Evolutionary conservation across 2,329 filamentous ascomycete genomes (phyloP), one percentile per base, ranked within the genome.

Genomic region (Biscogniauxia marginata): DNA sequence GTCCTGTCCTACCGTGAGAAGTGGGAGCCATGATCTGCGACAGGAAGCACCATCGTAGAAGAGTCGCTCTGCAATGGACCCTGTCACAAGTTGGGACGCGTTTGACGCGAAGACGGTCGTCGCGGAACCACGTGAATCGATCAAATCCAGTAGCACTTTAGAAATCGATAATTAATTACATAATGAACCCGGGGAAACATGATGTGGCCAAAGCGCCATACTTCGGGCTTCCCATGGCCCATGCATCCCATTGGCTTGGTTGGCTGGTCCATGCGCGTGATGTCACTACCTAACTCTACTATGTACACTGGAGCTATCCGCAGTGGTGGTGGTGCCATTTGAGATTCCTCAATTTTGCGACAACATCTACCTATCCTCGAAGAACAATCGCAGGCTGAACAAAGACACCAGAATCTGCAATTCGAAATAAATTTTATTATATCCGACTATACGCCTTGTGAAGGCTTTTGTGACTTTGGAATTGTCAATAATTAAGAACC

Each of bases 1-100:
- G 59, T 8, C 59, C 62, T 22, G 39, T 53, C 59, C 65, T 66
- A 55, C 69, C 69, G 57, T 71, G 65, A 24, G 69, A 70, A 34
- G 68, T 67, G 8, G 69, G 69, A 51, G 68, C 65, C 70, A 71
- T 71, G 22, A 16, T 50, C 30, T 50, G 22, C 49, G 49, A 30
- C 16, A 30, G 13, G 25, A 30, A 30, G 25, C 25, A 30, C 13
- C 25, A 30, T 30, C 13, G 13, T 30, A 30, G 25, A 11, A 39
- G 13, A 9, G 9, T 39, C n/a, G 11, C 43, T 5, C 16, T 21
- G 3, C 11, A 46, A 5, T 39, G 30, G 24, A 25, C 19, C 16
- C 20, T 46, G 43, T 46, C 21, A 46, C 16, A n/a, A 7, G 44
- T 9, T 39, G 6, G 13, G 30, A 39, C 30, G 30, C 30, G 30